phyloP scores from a whole-genome alignment of 805 yeast genomes.

The Kodamaea neixiangensis region DNA sequence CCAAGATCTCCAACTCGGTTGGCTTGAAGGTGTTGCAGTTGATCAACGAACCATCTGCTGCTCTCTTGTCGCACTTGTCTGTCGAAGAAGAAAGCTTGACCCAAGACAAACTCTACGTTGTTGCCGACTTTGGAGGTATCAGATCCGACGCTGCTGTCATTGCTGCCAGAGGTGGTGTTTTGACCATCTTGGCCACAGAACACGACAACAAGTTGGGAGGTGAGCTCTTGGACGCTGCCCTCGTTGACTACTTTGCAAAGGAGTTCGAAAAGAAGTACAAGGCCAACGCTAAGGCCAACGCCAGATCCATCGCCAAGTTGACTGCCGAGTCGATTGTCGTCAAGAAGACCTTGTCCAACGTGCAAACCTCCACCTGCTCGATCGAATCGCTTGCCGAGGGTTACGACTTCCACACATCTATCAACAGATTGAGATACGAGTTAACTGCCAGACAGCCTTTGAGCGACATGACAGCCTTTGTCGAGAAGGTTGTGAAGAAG shows the following conservation, averaged over 20 bases:
- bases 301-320: slow-evolving; percentile 87
- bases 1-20: slow-evolving; percentile 62
- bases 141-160: slow-evolving; percentile 95
- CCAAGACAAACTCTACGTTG: slow-evolving; percentile 79
- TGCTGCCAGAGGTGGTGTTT: slow-evolving; percentile 90
- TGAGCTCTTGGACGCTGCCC: slow-evolving; percentile 74
- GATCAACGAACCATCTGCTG: slow-evolving; percentile 90
- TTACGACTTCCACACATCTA: slow-evolving; percentile 85
- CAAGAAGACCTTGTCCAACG: slow-evolving; percentile 90
- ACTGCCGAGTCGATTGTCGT: slow-evolving; percentile 78
- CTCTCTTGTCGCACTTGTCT: slow-evolving; percentile 77
- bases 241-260: slow-evolving; percentile 82
- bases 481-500: slow-evolving; percentile 71
- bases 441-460: slow-evolving; percentile 79
- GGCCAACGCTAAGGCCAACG: slow-evolving; percentile 75
- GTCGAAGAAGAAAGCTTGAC: slow-evolving; percentile 45
- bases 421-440: slow-evolving; percentile 94
- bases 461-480: slow-evolving; percentile 72
- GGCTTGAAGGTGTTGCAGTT: slow-evolving; percentile 82
- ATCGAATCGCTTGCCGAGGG: slow-evolving; percentile 95
- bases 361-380: slow-evolving; percentile 84
- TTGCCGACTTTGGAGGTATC: slow-evolving; percentile 95
- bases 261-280: slow-evolving; percentile 90
- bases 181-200: slow-evolving; percentile 83
- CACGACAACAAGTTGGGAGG: slow-evolving; percentile 89